Evolutionary conservation across 805 yeast species (phyloP).

Genomic region (Isabelozyma pseudorhagii): DNA sequence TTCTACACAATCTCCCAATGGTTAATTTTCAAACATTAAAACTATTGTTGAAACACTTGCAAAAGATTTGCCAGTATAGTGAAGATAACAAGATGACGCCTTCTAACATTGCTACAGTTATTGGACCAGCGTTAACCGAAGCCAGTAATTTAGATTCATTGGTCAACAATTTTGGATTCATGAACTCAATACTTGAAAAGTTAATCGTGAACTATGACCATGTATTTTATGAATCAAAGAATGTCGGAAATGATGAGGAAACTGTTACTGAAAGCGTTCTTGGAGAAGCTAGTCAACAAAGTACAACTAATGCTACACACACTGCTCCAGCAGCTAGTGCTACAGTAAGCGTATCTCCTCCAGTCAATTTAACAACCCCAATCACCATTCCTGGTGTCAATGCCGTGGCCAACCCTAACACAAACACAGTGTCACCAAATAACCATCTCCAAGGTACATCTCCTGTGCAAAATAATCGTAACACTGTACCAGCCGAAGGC

Average conservation of each 20-base stretch:
- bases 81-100: constrained; percentile 82
- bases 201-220: constrained; percentile 42
- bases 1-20: constrained; percentile 50
- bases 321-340: background rate
- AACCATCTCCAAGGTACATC: background rate
- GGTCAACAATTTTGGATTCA: constrained; percentile 50
- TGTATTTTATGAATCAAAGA: constrained; percentile 23
- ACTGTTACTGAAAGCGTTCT: background rate
- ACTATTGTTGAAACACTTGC: constrained; percentile 66
- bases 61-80: constrained; percentile 62
- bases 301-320: background rate
- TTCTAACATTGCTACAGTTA: constrained; percentile 85
- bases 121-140: constrained; percentile 62
- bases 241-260: background rate
- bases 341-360: background rate
- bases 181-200: constrained; percentile 52
- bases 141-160: constrained; percentile 48
- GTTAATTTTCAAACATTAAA: constrained; percentile 67
- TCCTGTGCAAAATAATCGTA: background rate
- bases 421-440: background rate
- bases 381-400: background rate
- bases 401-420: background rate
- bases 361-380: background rate
- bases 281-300: background rate
- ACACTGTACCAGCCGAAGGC: background rate